Conservation (phyloP, 768 basidiomycete species). For the Leccinellum rugosiceps region DNA sequence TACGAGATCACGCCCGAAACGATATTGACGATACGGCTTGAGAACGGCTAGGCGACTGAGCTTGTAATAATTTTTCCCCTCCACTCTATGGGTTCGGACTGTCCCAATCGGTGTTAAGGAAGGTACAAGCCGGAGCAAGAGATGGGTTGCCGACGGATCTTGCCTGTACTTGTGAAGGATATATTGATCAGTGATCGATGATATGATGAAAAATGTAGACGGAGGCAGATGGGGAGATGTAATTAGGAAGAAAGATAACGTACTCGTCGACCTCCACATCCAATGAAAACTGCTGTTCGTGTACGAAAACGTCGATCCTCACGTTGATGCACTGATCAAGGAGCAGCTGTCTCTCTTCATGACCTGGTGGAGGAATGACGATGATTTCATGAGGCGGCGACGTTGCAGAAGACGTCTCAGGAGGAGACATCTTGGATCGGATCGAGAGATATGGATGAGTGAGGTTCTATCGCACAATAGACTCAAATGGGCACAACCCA, state of each 20-base stretch:
- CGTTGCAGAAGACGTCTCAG: constrained; percentile 5
- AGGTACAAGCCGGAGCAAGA: constrained; percentile 65
- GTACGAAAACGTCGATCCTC: constrained; percentile 46
- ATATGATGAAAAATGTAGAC: constrained; percentile 4
- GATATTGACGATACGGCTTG: constrained; percentile 57
- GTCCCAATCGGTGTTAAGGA: constrained; percentile 67
- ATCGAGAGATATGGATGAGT: neutral
- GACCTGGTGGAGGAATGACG: constrained; percentile 37
- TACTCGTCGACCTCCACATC: constrained; percentile 77
- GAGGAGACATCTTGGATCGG: constrained; percentile 14
- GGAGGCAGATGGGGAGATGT: constrained; percentile 6
- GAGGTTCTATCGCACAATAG: constrained; percentile 13
- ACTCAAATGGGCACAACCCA: constrained; percentile 13
- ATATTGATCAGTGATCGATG: constrained; percentile 7
- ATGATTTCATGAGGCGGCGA: constrained; percentile 58
- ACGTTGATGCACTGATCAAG: constrained; percentile 66
- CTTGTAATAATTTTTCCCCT: constrained; percentile 55
- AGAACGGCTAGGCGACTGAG: constrained; percentile 70
- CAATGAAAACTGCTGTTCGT: constrained; percentile 61
- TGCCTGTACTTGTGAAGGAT: constrained; percentile 37
- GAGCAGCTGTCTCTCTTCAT: constrained; percentile 41
- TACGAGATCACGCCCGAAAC: constrained; percentile 68
- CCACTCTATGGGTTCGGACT: constrained; percentile 48
- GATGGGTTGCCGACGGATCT: constrained; percentile 65
- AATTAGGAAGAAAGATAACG: constrained; percentile 24